Evolutionary conservation across 2,329 filamentous ascomycete genomes (phyloP), one percentile per base, ranked within the genome.

Genomic region (Pyricularia pennisetigena): DNA sequence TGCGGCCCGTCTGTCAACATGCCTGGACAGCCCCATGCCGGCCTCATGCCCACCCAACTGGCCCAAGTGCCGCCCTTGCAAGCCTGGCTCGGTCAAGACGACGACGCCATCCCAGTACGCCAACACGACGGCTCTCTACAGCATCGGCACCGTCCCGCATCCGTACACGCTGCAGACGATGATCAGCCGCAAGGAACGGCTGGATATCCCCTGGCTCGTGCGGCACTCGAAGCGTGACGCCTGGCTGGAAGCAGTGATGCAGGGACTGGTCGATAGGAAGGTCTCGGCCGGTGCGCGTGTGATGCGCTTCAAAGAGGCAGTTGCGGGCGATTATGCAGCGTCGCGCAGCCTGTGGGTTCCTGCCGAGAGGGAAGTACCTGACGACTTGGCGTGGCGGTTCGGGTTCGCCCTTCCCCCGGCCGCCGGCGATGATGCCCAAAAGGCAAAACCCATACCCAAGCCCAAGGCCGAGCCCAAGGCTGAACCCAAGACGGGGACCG

Each of bases 381-480:
- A 85, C n/a, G 90, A 95, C 71, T 81, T 97, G 2, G 90, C 94
- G 75, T 98, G 93, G 93, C 86, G 90, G 72, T 92, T 98, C 75
- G 95, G 94, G 68, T 98, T 98, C 78, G 82, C 83, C 16, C 83
- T 97, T 10, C 73, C 72, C 26, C 70, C 68, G 35, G 70, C 70
- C 67, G 79, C 81, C 12, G 81, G 84, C 4, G 78, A 83, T 59
- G 80, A 82, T 30, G 84, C 82, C 64, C 84, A 85, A 70, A 85
- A 84, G 16, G 80, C 84, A 72, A 83, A 85, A 1, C 84, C 86
- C 1, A 84, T 88, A 73, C 79, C 82, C n/a, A 83, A 85, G 1
- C 84, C 86, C 1, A 84, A 89, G 73, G 79, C 82, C n/a, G 76
- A 85, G 1, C 84, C 86, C 1, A 84, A 89, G 73, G 79, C 82